Conservation (phyloP, 257 asterid genomes). For the Nicotiana attenuata region DNA sequence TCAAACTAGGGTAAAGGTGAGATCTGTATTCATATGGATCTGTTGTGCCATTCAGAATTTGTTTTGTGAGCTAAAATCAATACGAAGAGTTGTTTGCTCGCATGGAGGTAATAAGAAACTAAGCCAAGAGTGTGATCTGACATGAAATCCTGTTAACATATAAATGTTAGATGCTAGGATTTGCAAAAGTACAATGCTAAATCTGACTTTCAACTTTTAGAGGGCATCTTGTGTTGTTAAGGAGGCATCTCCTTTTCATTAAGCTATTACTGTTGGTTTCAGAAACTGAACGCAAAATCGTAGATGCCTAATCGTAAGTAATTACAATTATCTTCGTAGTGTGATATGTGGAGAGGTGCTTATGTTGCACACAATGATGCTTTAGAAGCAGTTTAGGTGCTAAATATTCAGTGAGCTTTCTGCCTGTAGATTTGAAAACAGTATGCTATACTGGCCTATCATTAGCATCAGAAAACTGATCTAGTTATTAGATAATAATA, state of each 20-base stretch:
- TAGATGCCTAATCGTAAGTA: no score
- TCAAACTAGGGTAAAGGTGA: constrained; percentile 61
- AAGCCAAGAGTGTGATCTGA: neutral
- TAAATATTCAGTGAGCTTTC: no score
- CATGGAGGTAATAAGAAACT: constrained; percentile 1
- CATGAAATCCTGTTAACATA: neutral
- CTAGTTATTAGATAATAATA: no score
- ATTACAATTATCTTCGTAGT: no score
- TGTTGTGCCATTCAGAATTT: neutral
- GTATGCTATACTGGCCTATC: no score
- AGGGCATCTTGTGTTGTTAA: neutral
- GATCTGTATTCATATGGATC: constrained; percentile 7
- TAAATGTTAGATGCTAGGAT: neutral
- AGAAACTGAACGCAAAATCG: no score
- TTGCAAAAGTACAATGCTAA: neutral
- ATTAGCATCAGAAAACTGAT: no score
- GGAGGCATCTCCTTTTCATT: neutral
- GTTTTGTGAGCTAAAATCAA: neutral
- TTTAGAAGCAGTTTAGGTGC: no score
- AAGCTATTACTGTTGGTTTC: neutral
- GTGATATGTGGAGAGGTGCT: no score
- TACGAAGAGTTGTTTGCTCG: neutral
- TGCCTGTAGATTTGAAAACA: no score
- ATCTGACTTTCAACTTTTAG: neutral
- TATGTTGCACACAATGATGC: no score